A percentile compares a stretch with the other conserved stretches of the same genome.
Conservation (phyloP, 495 filamentous ascomycete genomes). For the Penicillium pancosmium region DNA sequence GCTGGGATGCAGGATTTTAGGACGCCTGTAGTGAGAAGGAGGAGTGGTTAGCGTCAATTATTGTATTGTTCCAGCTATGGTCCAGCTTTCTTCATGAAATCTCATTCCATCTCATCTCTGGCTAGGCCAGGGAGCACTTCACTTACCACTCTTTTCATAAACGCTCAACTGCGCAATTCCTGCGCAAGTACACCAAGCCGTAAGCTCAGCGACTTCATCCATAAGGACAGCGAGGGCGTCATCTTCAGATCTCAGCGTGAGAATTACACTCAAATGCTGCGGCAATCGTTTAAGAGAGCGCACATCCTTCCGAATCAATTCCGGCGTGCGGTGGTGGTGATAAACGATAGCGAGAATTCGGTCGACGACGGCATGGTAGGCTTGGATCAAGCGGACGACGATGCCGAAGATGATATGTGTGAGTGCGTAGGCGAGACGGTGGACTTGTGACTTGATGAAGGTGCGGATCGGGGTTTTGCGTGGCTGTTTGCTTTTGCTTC, state of each 20-base stretch:
- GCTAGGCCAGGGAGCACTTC: too few species aligned
- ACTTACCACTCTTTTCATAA: slow-evolving; percentile 85
- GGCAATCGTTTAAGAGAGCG: slow-evolving; percentile 70
- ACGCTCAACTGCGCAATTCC: slow-evolving; percentile 84
- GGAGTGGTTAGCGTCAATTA: neutral
- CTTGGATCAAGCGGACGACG: slow-evolving; percentile 77
- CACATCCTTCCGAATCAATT: slow-evolving; percentile 89
- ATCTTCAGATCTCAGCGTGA: slow-evolving; percentile 73
- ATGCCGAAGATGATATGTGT: slow-evolving; percentile 84
- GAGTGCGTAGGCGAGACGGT: slow-evolving; percentile 68
- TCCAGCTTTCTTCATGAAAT: too few species aligned
- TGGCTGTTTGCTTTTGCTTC: slow-evolving; percentile 17
- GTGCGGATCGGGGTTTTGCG: slow-evolving; percentile 60
- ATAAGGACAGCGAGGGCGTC: slow-evolving; percentile 77
- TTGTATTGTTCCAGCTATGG: neutral
- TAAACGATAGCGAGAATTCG: slow-evolving; percentile 77
- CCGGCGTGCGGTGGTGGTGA: slow-evolving; percentile 92
- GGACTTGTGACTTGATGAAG: slow-evolving; percentile 66
- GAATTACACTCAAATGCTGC: slow-evolving; percentile 82
- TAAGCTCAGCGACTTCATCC: slow-evolving; percentile 86
- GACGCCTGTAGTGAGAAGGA: slow-evolving; percentile 56
- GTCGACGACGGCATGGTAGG: slow-evolving; percentile 75
- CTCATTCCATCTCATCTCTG: too few species aligned
- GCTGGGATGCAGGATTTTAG: slow-evolving; percentile 83
- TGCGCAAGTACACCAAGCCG: slow-evolving; percentile 87